These are phyloP conservation scores for Plenodomus tracheiphilus DNA, from an alignment of 2,329 filamentous ascomycete species.

Conservation along the genomic window DNA sequence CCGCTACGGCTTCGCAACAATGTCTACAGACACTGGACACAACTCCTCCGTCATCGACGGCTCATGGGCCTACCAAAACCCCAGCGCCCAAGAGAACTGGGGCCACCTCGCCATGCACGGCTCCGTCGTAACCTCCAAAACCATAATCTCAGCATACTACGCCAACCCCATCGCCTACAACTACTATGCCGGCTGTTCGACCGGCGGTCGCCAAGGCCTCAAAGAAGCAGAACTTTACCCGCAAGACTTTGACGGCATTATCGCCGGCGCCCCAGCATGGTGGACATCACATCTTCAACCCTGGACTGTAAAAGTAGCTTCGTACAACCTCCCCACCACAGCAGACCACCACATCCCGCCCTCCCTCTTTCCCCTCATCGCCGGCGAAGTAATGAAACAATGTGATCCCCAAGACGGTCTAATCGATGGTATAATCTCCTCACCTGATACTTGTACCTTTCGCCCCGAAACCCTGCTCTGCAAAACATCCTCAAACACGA, in stretches of 20 bases:
- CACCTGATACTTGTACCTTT: slow-evolving; percentile 50
- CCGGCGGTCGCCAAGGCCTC: slow-evolving; percentile 62
- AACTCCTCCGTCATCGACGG: slow-evolving; percentile 41
- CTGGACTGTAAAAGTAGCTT: slow-evolving; percentile 51
- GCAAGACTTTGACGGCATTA: slow-evolving; percentile 60
- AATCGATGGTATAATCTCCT: slow-evolving; percentile 53
- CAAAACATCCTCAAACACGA: slow-evolving; percentile 30
- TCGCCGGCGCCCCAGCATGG: slow-evolving; percentile 59
- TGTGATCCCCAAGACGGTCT: slow-evolving; percentile 57
- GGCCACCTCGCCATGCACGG: slow-evolving; percentile 49
- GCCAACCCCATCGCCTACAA: slow-evolving; percentile 47
- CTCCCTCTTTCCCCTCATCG: slow-evolving; percentile 51
- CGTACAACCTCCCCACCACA: slow-evolving; percentile 53
- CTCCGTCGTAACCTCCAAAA: slow-evolving; percentile 53
- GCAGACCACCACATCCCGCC: slow-evolving; percentile 51
- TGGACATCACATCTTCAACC: slow-evolving; percentile 53
- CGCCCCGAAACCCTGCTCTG: slow-evolving; percentile 47
- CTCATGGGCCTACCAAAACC: slow-evolving; percentile 45
- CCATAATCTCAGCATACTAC: slow-evolving; percentile 55
- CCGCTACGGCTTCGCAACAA: slow-evolving; percentile 49
- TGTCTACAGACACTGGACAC: slow-evolving; percentile 53
- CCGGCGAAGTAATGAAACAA: slow-evolving; percentile 50
- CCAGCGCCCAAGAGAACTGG: slow-evolving; percentile 47
- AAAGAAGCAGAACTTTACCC: slow-evolving; percentile 59
- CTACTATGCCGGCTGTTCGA: slow-evolving; percentile 63